Evolutionary conservation across 2,329 filamentous ascomycete genomes (phyloP).

Genomic region (Albophoma yamanashiensis): DNA sequence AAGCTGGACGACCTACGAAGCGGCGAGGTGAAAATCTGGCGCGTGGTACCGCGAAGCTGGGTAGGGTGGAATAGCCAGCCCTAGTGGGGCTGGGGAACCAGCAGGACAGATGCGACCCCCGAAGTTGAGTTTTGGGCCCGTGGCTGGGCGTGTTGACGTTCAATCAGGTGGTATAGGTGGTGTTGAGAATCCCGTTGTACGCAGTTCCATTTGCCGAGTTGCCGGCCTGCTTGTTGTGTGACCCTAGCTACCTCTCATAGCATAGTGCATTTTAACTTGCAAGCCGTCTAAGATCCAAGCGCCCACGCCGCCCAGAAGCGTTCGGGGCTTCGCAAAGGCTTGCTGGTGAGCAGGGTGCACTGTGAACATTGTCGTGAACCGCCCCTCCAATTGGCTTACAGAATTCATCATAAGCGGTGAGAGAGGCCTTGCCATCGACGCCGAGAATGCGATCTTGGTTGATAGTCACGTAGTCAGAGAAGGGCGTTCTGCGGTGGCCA

Average conservation of each 20-base stretch:
- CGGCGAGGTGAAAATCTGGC: constrained; percentile 95
- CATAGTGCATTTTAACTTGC: background rate
- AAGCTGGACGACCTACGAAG: constrained; percentile 83
- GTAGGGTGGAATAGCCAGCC: constrained; percentile 70
- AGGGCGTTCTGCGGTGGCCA: too few relatives aligned
- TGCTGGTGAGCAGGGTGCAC: background rate
- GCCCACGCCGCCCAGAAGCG: background rate
- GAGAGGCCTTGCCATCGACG: too few relatives aligned
- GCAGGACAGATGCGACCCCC: background rate
- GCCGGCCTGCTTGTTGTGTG: background rate
- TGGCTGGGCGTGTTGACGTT: background rate
- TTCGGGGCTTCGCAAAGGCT: background rate
- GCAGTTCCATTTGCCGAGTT: background rate
- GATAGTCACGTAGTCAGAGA: too few relatives aligned
- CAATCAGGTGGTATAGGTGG: background rate
- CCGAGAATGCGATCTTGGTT: too few relatives aligned
- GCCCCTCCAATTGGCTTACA: too few relatives aligned
- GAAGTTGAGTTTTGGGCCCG: background rate
- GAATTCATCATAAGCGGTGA: too few relatives aligned
- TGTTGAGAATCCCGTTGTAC: background rate
- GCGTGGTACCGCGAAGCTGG: constrained; percentile 86
- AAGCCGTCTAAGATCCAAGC: background rate
- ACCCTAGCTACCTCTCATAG: background rate
- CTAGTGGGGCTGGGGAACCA: constrained; percentile 27
- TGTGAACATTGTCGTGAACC: background rate